These are phyloP conservation scores for Allantophomopsis lycopodina DNA, from an alignment of 2,329 filamentous ascomycete species.

Conservation along the genomic window DNA sequence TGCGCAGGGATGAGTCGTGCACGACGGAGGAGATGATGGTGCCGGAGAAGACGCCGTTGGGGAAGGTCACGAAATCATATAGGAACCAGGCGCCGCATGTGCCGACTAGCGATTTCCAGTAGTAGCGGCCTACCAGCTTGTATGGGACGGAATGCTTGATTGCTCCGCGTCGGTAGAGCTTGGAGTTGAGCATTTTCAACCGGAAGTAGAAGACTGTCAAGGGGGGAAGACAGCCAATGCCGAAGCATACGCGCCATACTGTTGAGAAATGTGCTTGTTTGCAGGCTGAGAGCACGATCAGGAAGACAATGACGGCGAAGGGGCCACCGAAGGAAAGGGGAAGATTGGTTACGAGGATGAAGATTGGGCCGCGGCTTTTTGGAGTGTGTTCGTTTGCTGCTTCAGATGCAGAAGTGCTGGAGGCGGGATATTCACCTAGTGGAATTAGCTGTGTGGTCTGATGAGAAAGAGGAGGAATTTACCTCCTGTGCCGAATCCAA, in stretches of 20 bases:
- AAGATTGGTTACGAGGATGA: constrained; percentile 31
- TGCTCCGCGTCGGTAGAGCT: constrained; percentile 34
- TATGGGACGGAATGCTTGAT: constrained; percentile 38
- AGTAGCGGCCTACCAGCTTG: constrained; percentile 31
- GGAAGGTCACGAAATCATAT: constrained; percentile 31
- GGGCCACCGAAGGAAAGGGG: constrained; percentile 24
- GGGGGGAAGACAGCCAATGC: constrained; percentile 32
- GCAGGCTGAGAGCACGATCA: constrained; percentile 28
- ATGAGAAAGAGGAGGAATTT: constrained; percentile 1
- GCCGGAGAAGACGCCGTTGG: constrained; percentile 29
- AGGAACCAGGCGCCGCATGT: constrained; percentile 38
- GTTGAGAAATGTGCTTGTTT: constrained; percentile 22
- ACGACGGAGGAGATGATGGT: constrained; percentile 27
- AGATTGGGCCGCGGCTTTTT: constrained; percentile 24
- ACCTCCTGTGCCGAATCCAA: constrained; percentile 30
- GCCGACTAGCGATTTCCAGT: constrained; percentile 38
- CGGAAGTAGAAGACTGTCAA: constrained; percentile 42
- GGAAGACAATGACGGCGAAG: constrained; percentile 28
- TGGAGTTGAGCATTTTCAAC: constrained; percentile 35
- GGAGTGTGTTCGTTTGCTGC: constrained; percentile 30
- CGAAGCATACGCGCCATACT: constrained; percentile 34
- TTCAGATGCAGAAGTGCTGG: constrained; percentile 29
- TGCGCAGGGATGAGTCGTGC: constrained; percentile 18
- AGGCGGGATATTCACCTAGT: constrained; percentile 30
- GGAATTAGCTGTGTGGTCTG: not conserved